These are phyloP conservation scores for Fusarium nisikadoi DNA, from an alignment of 2,329 filamentous ascomycete species.

Conservation along the genomic window DNA sequence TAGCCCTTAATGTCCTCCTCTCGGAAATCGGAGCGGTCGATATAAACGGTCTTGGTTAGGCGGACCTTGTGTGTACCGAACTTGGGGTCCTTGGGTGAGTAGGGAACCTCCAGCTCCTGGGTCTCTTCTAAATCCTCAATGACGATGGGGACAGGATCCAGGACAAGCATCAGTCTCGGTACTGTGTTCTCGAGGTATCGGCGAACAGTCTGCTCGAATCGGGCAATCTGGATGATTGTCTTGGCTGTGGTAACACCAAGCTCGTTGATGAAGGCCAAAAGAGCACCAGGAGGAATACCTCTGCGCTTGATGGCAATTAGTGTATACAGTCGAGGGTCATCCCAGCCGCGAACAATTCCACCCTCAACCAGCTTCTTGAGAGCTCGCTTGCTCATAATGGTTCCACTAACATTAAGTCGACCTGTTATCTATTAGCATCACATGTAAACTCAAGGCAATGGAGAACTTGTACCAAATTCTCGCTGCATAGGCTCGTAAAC, in stretches of 20 bases:
- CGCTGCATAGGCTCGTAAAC: slow-evolving; percentile 95
- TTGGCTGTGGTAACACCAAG: slow-evolving; percentile 87
- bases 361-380: slow-evolving; percentile 82
- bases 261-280: slow-evolving; percentile 90
- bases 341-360: slow-evolving; percentile 85
- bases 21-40: slow-evolving; percentile 84
- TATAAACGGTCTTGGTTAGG: slow-evolving; percentile 84
- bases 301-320: slow-evolving; percentile 84
- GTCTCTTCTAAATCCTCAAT: slow-evolving; percentile 77
- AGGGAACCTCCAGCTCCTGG: slow-evolving; percentile 75
- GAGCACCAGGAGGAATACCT: slow-evolving; percentile 87
- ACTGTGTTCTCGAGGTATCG: slow-evolving; percentile 89
- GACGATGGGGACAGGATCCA: slow-evolving; percentile 84
- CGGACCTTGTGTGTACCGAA: slow-evolving; percentile 70
- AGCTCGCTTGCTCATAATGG: slow-evolving; percentile 87
- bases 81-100: slow-evolving; percentile 81
- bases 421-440: slow-evolving; percentile 31
- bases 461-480: slow-evolving; percentile 68
- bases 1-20: slow-evolving; percentile 80
- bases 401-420: slow-evolving; percentile 77
- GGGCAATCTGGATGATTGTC: slow-evolving; percentile 80
- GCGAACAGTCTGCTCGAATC: slow-evolving; percentile 88
- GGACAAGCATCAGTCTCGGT: slow-evolving; percentile 87
- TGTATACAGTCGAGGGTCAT: slow-evolving; percentile 91
- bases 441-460: no score